Conservation (phyloP, 495 filamentous ascomycete species). For the Trichoderma orchidacearum region DNA sequence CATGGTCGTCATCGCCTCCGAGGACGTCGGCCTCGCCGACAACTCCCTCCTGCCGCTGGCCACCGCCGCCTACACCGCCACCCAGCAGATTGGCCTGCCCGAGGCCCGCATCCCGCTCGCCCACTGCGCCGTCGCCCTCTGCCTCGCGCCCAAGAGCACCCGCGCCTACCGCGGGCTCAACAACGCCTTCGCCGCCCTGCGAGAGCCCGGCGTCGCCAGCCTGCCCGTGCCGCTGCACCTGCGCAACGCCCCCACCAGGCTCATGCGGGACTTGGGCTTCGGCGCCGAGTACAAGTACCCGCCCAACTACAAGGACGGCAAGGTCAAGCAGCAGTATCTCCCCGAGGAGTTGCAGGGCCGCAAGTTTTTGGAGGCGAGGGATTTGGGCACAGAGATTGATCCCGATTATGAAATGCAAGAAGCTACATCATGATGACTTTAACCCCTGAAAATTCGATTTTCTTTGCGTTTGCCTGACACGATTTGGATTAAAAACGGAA, state of each 20-base stretch:
- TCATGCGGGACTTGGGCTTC: conserved; percentile 89
- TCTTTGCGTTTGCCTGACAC: too few species aligned
- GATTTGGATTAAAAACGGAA: too few species aligned
- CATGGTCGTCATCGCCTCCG: conserved; percentile 81
- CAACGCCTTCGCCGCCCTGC: conserved; percentile 58
- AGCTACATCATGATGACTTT: not conserved
- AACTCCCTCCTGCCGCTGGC: conserved; percentile 74
- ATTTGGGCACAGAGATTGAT: conserved; percentile 71
- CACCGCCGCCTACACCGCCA: conserved; percentile 69
- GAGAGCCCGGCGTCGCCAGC: conserved; percentile 65
- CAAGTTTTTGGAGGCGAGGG: conserved; percentile 65
- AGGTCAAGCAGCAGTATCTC: conserved; percentile 79
- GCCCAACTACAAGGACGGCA: conserved; percentile 74
- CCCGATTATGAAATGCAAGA: conserved; percentile 30
- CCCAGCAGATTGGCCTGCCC: conserved; percentile 84
- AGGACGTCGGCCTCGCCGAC: conserved; percentile 87
- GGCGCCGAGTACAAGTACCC: conserved; percentile 95
- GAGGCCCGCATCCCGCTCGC: conserved; percentile 88
- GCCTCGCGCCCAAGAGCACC: conserved; percentile 73
- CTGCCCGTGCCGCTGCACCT: conserved; percentile 78
- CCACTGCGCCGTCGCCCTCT: conserved; percentile 73
- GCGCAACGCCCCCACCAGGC: conserved; percentile 74
- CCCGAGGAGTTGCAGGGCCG: conserved; percentile 56
- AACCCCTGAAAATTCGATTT: too few species aligned
- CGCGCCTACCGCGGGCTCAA: conserved; percentile 72